Evolutionary conservation across 2,329 filamentous ascomycete species (phyloP).

Genomic region (Plenodomus tracheiphilus): DNA sequence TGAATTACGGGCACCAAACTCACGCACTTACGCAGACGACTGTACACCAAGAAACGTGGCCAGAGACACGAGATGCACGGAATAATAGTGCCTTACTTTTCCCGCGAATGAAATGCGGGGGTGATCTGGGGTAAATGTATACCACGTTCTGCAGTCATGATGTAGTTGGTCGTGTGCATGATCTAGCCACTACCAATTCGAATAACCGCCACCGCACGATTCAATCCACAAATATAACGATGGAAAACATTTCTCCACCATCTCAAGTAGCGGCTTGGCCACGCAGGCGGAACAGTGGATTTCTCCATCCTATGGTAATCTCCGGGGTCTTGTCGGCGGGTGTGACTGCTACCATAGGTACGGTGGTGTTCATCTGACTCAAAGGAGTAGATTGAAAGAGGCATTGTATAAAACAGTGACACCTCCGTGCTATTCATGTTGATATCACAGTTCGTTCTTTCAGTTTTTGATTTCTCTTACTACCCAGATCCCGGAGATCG

Average conservation of each 20-base stretch:
- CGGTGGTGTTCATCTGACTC: not conserved
- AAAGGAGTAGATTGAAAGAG: not conserved
- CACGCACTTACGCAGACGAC: not conserved
- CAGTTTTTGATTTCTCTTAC: not conserved
- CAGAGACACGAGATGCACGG: not conserved
- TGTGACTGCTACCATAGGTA: not conserved
- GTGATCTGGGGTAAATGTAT: not conserved
- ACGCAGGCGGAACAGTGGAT: not conserved
- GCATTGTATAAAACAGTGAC: not conserved
- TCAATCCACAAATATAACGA: conserved; percentile 1
- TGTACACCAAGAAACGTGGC: not conserved
- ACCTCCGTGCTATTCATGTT: not conserved
- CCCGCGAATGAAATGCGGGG: conserved; percentile 2
- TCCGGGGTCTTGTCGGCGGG: not conserved
- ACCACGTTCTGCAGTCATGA: not conserved
- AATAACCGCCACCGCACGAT: conserved; percentile 2
- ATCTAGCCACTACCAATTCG: conserved; percentile 8
- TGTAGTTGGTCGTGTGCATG: conserved; percentile 2
- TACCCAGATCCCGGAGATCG: conserved; percentile 1
- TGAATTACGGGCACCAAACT: not conserved
- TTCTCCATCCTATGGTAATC: conserved; percentile 9
- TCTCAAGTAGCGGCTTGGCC: conserved; percentile 9
- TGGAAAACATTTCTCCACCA: conserved; percentile 11
- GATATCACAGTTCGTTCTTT: not conserved
- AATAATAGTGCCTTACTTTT: not conserved